These are phyloP conservation scores for Haberlea rhodopensis DNA, from an alignment of 257 asterid genomes.

Conservation along the genomic window DNA sequence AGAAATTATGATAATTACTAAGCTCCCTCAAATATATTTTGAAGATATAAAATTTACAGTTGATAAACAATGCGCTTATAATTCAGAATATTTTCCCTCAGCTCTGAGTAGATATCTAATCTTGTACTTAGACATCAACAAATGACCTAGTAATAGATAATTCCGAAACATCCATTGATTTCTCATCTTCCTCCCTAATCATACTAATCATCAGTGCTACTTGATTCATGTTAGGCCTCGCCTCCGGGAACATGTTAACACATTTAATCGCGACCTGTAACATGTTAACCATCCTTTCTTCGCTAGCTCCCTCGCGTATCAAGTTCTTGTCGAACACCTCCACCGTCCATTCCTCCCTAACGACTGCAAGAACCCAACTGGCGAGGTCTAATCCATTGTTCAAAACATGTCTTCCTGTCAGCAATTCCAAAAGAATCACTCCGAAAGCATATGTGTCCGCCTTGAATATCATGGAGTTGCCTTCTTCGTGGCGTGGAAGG, in stretches of 20 bases:
- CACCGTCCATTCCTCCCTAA: conserved; percentile 77
- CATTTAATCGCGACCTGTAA: conserved; percentile 64
- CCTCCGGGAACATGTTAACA: conserved; percentile 33
- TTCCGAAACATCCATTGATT: conserved; percentile 54
- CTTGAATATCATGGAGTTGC: conserved; percentile 34
- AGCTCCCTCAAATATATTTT: too few species aligned
- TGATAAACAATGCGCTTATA: too few species aligned
- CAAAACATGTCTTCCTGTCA: conserved; percentile 55
- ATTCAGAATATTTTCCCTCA: background rate
- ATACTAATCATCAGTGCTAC: conserved; percentile 45
- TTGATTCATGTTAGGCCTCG: conserved; percentile 53
- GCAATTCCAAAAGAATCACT: conserved; percentile 64
- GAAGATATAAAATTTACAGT: background rate
- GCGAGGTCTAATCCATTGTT: conserved; percentile 58
- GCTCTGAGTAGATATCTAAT: background rate
- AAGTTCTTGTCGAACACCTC: conserved; percentile 66
- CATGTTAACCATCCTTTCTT: conserved; percentile 66
- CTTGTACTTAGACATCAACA: conserved; percentile 18
- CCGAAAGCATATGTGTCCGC: conserved; percentile 57
- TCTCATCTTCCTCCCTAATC: conserved; percentile 63
- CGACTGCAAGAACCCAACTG: conserved; percentile 67
- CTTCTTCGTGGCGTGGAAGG: conserved; percentile 30
- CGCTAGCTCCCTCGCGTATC: conserved; percentile 59
- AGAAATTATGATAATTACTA: background rate
- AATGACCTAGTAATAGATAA: conserved; percentile 36